phyloP scores from a whole-genome alignment of 139 green algal genomes.

The Gonium pectorale region DNA sequence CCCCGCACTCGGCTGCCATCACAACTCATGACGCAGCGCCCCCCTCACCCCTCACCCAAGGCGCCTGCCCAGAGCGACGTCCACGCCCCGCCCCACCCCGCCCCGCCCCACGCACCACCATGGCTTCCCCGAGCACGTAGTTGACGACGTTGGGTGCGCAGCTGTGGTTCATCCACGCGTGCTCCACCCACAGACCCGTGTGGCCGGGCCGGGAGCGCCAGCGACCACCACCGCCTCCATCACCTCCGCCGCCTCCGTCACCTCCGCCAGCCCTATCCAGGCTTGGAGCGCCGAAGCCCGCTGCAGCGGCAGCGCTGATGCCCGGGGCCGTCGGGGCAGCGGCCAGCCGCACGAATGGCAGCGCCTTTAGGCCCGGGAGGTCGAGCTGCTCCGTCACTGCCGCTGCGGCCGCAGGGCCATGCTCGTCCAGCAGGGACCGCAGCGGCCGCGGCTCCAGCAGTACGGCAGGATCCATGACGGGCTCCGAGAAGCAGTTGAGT shows the following conservation, averaged over 20 bases:
- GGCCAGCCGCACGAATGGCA: background rate
- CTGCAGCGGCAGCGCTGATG: too few species aligned
- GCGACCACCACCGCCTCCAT: background rate
- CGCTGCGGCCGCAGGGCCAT: background rate
- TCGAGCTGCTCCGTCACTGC: background rate
- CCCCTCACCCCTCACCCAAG: too few species aligned
- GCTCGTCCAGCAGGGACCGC: background rate
- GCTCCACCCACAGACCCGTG: conserved; percentile 26
- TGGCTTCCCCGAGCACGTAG: conserved; percentile 17
- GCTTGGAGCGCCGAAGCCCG: background rate
- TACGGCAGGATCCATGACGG: background rate
- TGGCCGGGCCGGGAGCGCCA: conserved; percentile 9
- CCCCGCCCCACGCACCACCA: conserved; percentile 14
- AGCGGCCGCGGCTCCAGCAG: background rate
- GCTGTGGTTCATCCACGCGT: conserved; percentile 37
- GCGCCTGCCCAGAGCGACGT: too few species aligned
- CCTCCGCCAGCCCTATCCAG: too few species aligned
- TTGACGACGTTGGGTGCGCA: background rate
- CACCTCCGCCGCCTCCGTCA: background rate
- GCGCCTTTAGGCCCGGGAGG: background rate
- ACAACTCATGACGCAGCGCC: too few species aligned
- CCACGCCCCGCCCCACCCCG: background rate
- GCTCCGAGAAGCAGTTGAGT: conserved; percentile 31
- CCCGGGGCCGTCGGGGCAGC: background rate
- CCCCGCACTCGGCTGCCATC: too few species aligned